Percentiles rank a stretch among this genome's conserved stretches.
phyloP scores from a whole-genome alignment of 768 basidiomycete species.

The Kwoniella heveanensis region DNA sequence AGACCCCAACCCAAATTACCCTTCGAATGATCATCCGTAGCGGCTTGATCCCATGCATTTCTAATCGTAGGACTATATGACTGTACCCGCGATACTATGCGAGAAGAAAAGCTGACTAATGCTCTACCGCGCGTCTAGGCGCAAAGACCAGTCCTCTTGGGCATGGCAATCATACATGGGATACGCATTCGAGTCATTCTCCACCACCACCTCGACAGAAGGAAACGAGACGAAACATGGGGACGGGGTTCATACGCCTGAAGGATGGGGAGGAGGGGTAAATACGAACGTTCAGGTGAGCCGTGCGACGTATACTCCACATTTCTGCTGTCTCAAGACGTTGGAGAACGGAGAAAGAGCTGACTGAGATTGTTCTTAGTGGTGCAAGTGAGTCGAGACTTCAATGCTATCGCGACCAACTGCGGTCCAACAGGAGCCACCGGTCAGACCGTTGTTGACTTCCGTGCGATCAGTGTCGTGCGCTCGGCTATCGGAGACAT shows the following conservation, averaged over 20 bases:
- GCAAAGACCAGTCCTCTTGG: slow-evolving; percentile 40
- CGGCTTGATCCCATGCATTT: no score
- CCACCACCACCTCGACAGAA: slow-evolving; percentile 39
- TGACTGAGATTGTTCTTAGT: no score
- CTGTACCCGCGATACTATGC: no score
- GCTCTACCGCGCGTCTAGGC: slow-evolving; percentile 12
- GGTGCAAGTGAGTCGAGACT: slow-evolving; percentile 49
- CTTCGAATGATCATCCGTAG: no score
- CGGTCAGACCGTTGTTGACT: no score
- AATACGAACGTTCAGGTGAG: slow-evolving; percentile 54
- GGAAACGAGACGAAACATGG: slow-evolving; percentile 1
- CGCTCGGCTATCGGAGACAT: slow-evolving; percentile 52
- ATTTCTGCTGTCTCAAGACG: no score
- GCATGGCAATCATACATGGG: slow-evolving; percentile 51
- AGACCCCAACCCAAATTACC: not conserved
- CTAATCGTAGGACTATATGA: no score
- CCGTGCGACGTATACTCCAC: not conserved
- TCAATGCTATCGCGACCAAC: no score
- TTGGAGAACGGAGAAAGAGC: no score
- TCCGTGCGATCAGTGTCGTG: slow-evolving; percentile 39
- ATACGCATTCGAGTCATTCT: slow-evolving; percentile 55
- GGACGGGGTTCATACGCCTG: slow-evolving; percentile 16
- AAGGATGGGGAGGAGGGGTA: slow-evolving; percentile 54
- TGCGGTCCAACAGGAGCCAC: no score
- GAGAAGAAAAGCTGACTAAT: no score